Evolutionary conservation across 352 stramenopile genomes (phyloP).

Genomic region (Pythium dissimile): DNA sequence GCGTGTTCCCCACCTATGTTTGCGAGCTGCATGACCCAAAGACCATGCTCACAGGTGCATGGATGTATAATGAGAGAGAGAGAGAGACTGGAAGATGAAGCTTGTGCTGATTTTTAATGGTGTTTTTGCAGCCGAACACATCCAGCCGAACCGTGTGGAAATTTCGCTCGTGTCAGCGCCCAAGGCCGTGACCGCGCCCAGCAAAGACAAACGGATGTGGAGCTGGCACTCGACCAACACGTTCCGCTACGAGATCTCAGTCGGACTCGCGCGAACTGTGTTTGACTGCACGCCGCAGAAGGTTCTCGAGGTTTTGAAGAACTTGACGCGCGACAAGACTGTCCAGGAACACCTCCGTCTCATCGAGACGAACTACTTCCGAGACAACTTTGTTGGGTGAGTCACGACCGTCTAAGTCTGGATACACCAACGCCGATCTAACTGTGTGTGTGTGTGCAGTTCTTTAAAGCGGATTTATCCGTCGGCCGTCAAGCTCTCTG

Average conservation of each 20-base stretch:
- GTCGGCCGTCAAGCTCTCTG: conserved; percentile 49
- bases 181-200: conserved; percentile 14
- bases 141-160: conserved; percentile 53
- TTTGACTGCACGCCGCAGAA: conserved; percentile 66
- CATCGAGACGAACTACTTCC: conserved; percentile 69
- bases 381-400: conserved; percentile 49
- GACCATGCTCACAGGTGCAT: conserved; percentile 56
- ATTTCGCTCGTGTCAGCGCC: conserved; percentile 39
- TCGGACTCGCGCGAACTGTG: conserved; percentile 45
- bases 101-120: neutral
- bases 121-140: conserved; percentile 46
- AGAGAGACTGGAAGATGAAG: too few species aligned
- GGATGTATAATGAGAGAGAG: too few species aligned
- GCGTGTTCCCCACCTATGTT: conserved; percentile 58
- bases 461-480: conserved; percentile 66
- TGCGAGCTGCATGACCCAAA: conserved; percentile 78
- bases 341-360: conserved; percentile 55
- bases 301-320: conserved; percentile 57
- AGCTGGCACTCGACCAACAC: conserved; percentile 28
- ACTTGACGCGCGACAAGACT: conserved; percentile 39
- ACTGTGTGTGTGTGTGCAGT: neutral
- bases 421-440: neutral
- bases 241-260: conserved; percentile 70
- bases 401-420: neutral
- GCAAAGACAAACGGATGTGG: conserved; percentile 21